phyloP scores from a whole-genome alignment of 2,329 filamentous ascomycete species.

The Paraconiothyrium brasiliense region DNA sequence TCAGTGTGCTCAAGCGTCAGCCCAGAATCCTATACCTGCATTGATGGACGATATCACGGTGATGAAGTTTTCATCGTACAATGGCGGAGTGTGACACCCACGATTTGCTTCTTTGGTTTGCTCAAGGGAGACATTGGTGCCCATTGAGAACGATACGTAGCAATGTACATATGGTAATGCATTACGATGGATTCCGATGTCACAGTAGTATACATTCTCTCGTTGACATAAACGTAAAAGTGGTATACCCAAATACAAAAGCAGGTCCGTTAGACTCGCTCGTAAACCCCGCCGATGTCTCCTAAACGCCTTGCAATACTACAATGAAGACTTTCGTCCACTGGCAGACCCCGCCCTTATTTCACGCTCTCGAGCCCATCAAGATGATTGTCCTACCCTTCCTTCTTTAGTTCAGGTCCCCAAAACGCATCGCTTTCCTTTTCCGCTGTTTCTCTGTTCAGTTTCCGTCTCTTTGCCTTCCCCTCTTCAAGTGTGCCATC shows the following conservation, averaged over 20 bases:
- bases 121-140: too few species aligned
- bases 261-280: background rate
- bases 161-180: background rate
- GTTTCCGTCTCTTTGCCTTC: constrained; percentile 56
- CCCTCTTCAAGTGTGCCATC: constrained; percentile 51
- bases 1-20: background rate
- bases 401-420: constrained; percentile 49
- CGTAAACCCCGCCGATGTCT: too few species aligned
- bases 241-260: constrained; percentile 3
- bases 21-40: background rate
- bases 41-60: constrained; percentile 1
- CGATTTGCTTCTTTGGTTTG: too few species aligned
- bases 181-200: background rate
- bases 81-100: background rate
- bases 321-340: background rate
- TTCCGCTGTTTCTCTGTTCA: constrained; percentile 54
- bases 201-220: background rate
- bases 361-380: background rate
- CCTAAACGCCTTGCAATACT: constrained; percentile 26
- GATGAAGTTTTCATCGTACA: background rate
- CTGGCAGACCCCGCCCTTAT: too few species aligned
- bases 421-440: constrained; percentile 59
- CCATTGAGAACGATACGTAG: background rate
- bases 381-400: constrained; percentile 7
- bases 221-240: background rate